Conservation (phyloP, 345 rosid genomes). For the Brassica juncea region DNA sequence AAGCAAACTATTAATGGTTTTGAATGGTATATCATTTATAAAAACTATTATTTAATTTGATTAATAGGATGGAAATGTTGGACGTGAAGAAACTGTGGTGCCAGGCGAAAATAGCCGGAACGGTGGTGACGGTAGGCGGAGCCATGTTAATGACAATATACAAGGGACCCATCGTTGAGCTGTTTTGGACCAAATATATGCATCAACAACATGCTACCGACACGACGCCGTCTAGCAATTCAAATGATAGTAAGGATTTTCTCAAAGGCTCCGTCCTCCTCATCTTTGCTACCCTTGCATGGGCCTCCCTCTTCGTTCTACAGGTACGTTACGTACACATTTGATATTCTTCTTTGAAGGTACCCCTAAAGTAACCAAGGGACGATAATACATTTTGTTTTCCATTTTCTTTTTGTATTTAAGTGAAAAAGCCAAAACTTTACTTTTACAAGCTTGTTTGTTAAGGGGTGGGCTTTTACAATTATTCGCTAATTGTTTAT, state of each 20-base stretch:
- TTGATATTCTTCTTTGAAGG: not conserved
- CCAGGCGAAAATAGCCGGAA: conserved; percentile 75
- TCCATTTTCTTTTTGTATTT: not conserved
- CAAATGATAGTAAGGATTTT: conserved; percentile 49
- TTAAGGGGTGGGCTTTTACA: not conserved
- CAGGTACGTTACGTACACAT: conserved; percentile 32
- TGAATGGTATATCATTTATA: not conserved
- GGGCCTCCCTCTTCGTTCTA: conserved; percentile 61
- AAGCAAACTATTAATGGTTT: not conserved
- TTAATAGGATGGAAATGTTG: conserved; percentile 65
- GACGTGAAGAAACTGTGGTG: conserved; percentile 59
- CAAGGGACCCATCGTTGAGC: conserved; percentile 54
- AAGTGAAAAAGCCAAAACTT: not conserved
- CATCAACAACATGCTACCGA: conserved; percentile 33
- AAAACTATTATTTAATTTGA: not conserved
- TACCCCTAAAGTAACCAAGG: not conserved
- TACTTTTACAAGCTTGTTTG: not conserved
- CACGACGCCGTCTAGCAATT: conserved; percentile 15
- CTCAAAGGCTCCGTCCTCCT: conserved; percentile 60
- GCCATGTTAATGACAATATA: conserved; percentile 81
- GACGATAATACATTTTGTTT: not conserved
- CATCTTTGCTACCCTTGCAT: conserved; percentile 48
- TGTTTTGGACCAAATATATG: conserved; percentile 64
- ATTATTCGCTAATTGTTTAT: not conserved
- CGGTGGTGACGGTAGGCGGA: conserved; percentile 77